These are phyloP conservation scores for Daldinia decipiens DNA, from an alignment of 495 filamentous ascomycete species.

Conservation along the genomic window DNA sequence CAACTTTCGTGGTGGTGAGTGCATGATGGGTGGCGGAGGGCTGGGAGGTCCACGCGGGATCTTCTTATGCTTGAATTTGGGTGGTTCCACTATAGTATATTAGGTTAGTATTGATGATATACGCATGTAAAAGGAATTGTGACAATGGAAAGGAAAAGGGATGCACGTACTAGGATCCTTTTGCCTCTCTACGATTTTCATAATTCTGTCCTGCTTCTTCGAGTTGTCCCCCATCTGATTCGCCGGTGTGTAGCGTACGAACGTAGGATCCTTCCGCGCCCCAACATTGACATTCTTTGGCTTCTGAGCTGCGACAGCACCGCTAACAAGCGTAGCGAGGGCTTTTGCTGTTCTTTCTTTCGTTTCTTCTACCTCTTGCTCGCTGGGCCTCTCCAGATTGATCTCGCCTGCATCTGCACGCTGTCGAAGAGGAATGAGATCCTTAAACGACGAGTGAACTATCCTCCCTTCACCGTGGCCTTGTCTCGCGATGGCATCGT, in stretches of 20 bases:
- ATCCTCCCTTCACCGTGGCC: constrained; percentile 86
- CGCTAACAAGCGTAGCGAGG: constrained; percentile 80
- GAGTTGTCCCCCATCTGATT: constrained; percentile 95
- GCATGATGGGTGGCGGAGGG: constrained; percentile 93
- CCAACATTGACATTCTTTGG: constrained; percentile 91
- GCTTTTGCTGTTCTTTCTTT: constrained; percentile 90
- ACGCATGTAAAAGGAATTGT: not conserved
- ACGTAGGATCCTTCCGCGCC: constrained; percentile 84
- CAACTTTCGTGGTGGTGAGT: constrained; percentile 92
- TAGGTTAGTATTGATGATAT: constrained; percentile 21
- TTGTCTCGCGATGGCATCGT: constrained; percentile 92
- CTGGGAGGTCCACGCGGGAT: constrained; percentile 94
- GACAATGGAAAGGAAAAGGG: not conserved
- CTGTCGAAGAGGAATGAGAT: constrained; percentile 93
- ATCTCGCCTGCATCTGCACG: constrained; percentile 94
- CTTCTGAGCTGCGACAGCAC: constrained; percentile 90
- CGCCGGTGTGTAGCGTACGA: constrained; percentile 93
- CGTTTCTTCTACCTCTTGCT: constrained; percentile 82
- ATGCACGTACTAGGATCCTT: constrained; percentile 73
- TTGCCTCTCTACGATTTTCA: constrained; percentile 97
- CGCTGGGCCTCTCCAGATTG: constrained; percentile 84
- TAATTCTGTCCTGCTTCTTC: constrained; percentile 91
- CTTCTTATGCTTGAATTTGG: constrained; percentile 98
- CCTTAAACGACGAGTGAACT: constrained; percentile 94
- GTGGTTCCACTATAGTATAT: constrained; percentile 75